These are phyloP conservation scores for Candida insectorum DNA, from an alignment of 805 yeast genomes.

Conservation along the genomic window DNA sequence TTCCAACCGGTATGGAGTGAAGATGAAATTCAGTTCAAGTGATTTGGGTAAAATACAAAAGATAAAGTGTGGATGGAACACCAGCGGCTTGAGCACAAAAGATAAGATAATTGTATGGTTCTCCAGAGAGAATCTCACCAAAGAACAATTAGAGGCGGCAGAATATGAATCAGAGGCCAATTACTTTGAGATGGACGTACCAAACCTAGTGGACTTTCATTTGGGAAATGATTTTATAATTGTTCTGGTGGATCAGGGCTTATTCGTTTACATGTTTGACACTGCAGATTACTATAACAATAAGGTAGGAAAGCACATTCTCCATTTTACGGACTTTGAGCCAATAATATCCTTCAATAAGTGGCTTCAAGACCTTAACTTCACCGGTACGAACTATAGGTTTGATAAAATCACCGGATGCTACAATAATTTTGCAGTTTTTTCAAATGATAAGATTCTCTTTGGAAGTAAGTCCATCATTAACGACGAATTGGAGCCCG, in stretches of 20 bases:
- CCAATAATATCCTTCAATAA: conserved; percentile 12
- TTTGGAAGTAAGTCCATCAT: conserved; percentile 26
- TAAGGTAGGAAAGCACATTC: conserved; percentile 10
- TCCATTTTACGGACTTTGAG: conserved; percentile 8
- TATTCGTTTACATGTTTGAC: conserved; percentile 6
- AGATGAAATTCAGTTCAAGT: conserved; percentile 33
- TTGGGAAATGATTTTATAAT: conserved; percentile 49
- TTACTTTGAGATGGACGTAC: conserved; percentile 32
- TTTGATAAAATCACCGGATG: conserved; percentile 55
- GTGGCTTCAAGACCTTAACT: conserved; percentile 22
- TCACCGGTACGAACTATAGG: conserved; percentile 19
- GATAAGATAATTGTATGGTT: conserved; percentile 63
- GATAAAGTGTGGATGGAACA: conserved; percentile 67
- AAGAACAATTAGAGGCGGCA: conserved; percentile 16
- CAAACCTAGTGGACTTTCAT: conserved; percentile 50
- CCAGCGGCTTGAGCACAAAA: conserved; percentile 47
- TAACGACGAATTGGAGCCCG: conserved; percentile 27
- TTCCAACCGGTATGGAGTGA: conserved; percentile 34
- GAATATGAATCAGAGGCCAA: conserved; percentile 27
- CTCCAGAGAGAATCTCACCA: conserved; percentile 19
- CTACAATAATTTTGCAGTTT: conserved; percentile 50
- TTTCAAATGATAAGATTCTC: conserved; percentile 47
- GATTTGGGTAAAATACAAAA: conserved; percentile 15
- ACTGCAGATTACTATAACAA: conserved; percentile 14
- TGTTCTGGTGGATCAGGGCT: conserved; percentile 4